phyloP scores from a whole-genome alignment of 352 stramenopile genomes.

The Phytopythium aichiense region DNA sequence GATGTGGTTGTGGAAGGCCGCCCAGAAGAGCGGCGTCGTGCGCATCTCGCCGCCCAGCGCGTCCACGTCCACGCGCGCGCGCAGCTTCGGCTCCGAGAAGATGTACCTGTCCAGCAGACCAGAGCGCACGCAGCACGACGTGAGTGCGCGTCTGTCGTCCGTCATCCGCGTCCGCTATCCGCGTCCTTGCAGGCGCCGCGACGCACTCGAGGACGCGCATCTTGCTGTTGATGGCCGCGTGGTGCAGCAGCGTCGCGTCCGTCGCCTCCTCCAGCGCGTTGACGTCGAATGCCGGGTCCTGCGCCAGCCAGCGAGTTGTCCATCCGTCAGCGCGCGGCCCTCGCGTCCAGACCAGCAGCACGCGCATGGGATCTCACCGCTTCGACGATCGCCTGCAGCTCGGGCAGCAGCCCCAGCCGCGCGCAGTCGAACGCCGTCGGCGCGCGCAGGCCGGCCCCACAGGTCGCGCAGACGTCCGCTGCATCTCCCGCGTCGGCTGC shows the following conservation, averaged over 20 bases:
- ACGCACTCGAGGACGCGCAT: conserved; percentile 70
- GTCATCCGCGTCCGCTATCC: too few species aligned
- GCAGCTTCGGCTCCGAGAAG: conserved; percentile 32
- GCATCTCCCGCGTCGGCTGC: neutral
- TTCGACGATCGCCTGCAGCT: conserved; percentile 51
- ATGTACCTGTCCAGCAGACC: conserved; percentile 30
- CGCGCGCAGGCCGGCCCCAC: conserved; percentile 20
- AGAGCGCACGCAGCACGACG: too few species aligned
- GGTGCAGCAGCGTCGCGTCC: conserved; percentile 69
- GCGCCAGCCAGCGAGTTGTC: neutral
- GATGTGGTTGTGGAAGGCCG: conserved; percentile 70
- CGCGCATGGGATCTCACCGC: neutral
- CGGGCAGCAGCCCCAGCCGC: conserved; percentile 46
- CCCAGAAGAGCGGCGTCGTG: conserved; percentile 78
- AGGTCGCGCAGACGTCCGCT: conserved; percentile 36
- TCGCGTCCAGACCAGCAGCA: neutral
- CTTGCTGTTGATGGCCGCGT: conserved; percentile 75
- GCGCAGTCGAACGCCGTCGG: conserved; percentile 65
- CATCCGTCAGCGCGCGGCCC: neutral
- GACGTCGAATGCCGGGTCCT: conserved; percentile 54
- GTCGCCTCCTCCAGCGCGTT: conserved; percentile 44
- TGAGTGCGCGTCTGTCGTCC: too few species aligned
- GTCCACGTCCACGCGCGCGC: conserved; percentile 37
- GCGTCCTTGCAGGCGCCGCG: too few species aligned
- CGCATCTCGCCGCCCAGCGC: conserved; percentile 45